A percentile compares a stretch with the other conserved stretches of the same genome.
Conservation (phyloP, 2,329 filamentous ascomycete species). For the Monosporascus sp. region DNA sequence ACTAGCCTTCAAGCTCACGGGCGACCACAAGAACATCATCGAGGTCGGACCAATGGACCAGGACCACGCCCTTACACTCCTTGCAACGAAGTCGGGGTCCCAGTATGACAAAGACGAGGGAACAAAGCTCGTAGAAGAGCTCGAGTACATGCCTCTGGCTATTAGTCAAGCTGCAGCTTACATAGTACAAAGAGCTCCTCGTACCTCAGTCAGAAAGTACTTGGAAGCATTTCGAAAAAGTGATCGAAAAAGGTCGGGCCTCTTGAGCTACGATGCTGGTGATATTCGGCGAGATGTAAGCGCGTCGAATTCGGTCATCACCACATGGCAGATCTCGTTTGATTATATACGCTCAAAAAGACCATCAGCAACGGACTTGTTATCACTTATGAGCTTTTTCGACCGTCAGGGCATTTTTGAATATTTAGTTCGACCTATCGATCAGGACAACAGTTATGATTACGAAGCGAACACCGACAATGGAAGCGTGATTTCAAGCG, state of each 20-base stretch:
- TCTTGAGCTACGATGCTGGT: slow-evolving; percentile 23
- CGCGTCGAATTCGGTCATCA: slow-evolving; percentile 28
- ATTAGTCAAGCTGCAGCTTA: slow-evolving; percentile 30
- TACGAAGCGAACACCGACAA: background rate
- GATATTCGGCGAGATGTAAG: slow-evolving; percentile 27
- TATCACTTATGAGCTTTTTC: slow-evolving; percentile 43
- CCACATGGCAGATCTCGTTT: slow-evolving; percentile 32
- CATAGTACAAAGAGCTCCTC: slow-evolving; percentile 20
- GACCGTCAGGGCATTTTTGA: slow-evolving; percentile 32
- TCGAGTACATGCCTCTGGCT: slow-evolving; percentile 28
- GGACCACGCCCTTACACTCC: too few species aligned
- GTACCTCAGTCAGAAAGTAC: slow-evolving; percentile 30
- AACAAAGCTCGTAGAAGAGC: slow-evolving; percentile 18
- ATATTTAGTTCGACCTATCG: too few species aligned
- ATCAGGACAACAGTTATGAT: background rate
- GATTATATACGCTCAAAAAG: slow-evolving; percentile 27
- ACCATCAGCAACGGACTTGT: slow-evolving; percentile 31
- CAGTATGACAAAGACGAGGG: slow-evolving; percentile 8
- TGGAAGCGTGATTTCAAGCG: background rate
- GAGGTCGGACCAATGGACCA: too few species aligned
- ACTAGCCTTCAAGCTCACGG: too few species aligned
- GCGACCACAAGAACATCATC: too few species aligned
- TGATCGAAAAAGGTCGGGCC: slow-evolving; percentile 20
- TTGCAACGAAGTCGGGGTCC: too few species aligned
- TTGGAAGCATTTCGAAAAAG: slow-evolving; percentile 29